Conservation (phyloP, 495 filamentous ascomycete genomes). For the Penicillium cataractarum region DNA sequence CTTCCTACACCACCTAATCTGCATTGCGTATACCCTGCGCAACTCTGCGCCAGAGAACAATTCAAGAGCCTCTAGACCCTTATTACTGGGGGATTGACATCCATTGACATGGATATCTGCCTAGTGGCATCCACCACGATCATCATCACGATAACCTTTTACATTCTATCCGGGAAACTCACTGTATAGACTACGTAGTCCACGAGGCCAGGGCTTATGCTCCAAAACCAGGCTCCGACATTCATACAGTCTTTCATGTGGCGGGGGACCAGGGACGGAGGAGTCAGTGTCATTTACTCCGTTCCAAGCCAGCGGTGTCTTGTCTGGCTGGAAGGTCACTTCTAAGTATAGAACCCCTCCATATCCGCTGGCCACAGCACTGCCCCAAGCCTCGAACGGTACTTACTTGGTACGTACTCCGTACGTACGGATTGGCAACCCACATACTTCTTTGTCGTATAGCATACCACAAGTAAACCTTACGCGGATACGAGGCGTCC, state of each 20-base stretch:
- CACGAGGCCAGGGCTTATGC: background rate
- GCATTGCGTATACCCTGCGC: slow-evolving; percentile 2
- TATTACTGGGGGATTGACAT: background rate
- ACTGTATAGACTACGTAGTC: background rate
- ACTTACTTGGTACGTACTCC: slow-evolving; percentile 14
- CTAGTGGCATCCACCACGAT: background rate
- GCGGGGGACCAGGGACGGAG: slow-evolving; percentile 9
- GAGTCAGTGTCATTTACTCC: background rate
- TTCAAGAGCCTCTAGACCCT: background rate
- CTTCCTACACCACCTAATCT: background rate
- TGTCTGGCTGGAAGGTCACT: slow-evolving; percentile 18
- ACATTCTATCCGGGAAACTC: too few relatives aligned
- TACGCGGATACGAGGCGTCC: background rate
- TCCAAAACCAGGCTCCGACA: slow-evolving; percentile 13
- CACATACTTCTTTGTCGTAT: background rate
- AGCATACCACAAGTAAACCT: background rate
- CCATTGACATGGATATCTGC: background rate
- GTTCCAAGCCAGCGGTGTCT: too few relatives aligned
- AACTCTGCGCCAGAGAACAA: background rate
- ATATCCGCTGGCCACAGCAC: background rate
- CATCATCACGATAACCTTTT: background rate
- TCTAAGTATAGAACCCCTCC: slow-evolving; percentile 35
- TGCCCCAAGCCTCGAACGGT: slow-evolving; percentile 8
- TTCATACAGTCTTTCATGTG: slow-evolving; percentile 6
- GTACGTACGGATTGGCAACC: background rate